Evolutionary conservation across 169 alveolate species (phyloP).

Genomic region (Eimeria acervulina): DNA sequence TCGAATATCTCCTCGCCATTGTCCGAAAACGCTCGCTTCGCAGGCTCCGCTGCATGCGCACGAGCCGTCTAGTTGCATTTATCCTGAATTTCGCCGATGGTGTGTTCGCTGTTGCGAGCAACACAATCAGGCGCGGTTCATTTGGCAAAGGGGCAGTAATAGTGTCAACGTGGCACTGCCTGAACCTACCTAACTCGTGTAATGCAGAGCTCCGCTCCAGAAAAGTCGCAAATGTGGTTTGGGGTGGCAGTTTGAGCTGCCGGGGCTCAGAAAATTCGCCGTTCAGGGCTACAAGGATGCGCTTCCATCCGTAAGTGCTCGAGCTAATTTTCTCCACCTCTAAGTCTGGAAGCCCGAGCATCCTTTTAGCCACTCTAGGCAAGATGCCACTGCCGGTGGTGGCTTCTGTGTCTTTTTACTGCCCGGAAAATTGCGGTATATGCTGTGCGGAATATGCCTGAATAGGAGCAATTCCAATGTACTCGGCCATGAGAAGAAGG

Average conservation of each 20-base stretch:
- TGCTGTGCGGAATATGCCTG: neutral
- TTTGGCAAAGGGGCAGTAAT: neutral
- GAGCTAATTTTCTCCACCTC: constrained; percentile 71
- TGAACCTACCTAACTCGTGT: constrained; percentile 54
- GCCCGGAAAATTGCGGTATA: neutral
- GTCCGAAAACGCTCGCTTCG: constrained; percentile 75
- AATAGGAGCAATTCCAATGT: neutral
- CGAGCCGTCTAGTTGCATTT: neutral
- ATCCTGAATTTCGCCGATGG: neutral
- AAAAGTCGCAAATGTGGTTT: constrained; percentile 45
- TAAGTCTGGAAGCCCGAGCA: constrained; percentile 75
- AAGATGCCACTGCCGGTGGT: neutral
- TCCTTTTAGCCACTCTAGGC: constrained; percentile 1
- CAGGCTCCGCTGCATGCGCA: constrained; percentile 73
- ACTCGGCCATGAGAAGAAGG: neutral
- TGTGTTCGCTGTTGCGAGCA: neutral
- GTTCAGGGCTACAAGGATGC: constrained; percentile 70
- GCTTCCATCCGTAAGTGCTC: constrained; percentile 70
- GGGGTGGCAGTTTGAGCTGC: constrained; percentile 76
- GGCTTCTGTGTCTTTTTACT: neutral
- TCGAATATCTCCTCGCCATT: constrained; percentile 77
- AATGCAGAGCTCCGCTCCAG: constrained; percentile 72
- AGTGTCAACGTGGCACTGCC: neutral
- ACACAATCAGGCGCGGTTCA: neutral
- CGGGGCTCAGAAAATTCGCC: constrained; percentile 75